These are phyloP conservation scores for Chrysoporthe puriensis DNA, from an alignment of 2,329 filamentous ascomycete genomes.

Conservation along the genomic window DNA sequence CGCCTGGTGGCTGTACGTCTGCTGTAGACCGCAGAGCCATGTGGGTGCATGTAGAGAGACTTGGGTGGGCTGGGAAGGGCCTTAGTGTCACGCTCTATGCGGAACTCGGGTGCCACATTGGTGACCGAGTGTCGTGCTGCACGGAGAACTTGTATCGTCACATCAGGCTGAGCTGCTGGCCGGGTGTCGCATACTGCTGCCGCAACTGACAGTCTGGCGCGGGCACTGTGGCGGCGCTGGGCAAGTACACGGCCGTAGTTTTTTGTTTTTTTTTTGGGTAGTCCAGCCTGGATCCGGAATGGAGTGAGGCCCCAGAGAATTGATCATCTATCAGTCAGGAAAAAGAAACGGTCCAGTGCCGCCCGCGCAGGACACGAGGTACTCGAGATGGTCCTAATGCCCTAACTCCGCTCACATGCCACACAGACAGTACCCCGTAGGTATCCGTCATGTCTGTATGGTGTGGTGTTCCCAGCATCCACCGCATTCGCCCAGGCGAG, in stretches of 20 bases:
- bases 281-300: not conserved
- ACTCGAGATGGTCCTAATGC: no score
- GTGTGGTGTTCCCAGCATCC: not conserved
- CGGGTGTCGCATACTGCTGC: not conserved
- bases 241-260: not conserved
- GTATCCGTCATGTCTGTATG: not conserved
- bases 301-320: not conserved
- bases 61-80: not conserved
- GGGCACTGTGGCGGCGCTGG: not conserved
- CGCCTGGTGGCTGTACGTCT: not conserved
- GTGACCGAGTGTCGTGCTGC: constrained; percentile 5
- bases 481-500: constrained; percentile 5
- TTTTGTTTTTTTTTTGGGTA: not conserved
- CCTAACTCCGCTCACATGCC: no score
- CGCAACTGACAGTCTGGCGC: not conserved
- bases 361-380: no score
- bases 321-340: not conserved
- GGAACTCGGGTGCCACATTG: not conserved
- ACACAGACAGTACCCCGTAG: not conserved
- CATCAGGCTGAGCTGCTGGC: not conserved
- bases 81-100: not conserved
- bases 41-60: not conserved
- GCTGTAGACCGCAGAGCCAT: not conserved
- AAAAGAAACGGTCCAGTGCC: not conserved
- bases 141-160: not conserved